Base-by-base conservation (phyloP, 176 grass and related monocot species). In the Aegilops tauschii region DNA sequence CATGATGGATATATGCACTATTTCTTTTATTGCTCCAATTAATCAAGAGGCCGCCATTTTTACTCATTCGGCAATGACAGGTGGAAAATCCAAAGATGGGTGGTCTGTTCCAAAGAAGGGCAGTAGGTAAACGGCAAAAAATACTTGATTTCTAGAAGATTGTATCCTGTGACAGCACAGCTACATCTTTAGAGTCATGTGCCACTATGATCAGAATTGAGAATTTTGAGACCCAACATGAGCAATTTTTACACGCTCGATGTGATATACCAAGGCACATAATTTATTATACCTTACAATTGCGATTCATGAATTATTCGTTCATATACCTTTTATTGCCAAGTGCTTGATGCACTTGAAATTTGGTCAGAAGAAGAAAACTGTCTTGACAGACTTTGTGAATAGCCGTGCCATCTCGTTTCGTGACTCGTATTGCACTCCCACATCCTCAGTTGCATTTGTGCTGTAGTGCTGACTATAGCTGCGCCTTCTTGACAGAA, bases 61-160 rank as follows among this genome's bases (percentile, higher is more conserved):
- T 78, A 95, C 91, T 91, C 94, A 73, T 95, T 95, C 84, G 78
- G 86, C 87, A 96, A 96, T 96, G 92, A 74, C 94, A 99, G 97
- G 97, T 99, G 93, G 93, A 98, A 95, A 98, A 62, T 98, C 96
- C 92, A 96, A 98, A 96, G 97, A 98, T 91, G 94, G 92, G 92
- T 86, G 93, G 56, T 94, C 94, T 96, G 88, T 99, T 99, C 88
- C 92, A 99, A 99, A 99, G 97, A 99, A 96, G 97, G 97, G 94
- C 88, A 94, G 92, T 99, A 99, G 97, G 97, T 99, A 99, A 99
- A 92, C 82, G 80, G 56, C 78, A 84, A 95, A 93, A 93, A 89
- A 87, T 92, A 94, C 87, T 99, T 91, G 88, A 91, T 92, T 96
- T 78, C 91, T 87, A 86, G 84, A 96, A 93, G 80, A 88, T 84